Base-by-base conservation (phyloP, 768 basidiomycete genomes). In the Russula sp. region DNA sequence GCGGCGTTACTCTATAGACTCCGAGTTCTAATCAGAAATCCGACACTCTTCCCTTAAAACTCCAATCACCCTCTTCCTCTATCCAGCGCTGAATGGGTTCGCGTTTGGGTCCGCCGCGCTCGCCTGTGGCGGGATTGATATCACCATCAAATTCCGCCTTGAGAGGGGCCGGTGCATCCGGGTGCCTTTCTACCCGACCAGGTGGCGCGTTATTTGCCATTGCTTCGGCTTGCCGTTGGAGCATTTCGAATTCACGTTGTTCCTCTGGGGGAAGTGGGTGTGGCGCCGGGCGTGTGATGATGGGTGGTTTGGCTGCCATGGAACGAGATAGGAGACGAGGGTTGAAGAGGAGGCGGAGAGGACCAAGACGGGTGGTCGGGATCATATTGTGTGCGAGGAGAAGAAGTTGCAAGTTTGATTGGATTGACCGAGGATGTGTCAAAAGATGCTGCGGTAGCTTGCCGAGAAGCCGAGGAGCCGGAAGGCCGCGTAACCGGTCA, bases 171-270 rank as follows among this genome's bases (percentile, higher is more conserved):
- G 80, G 84, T 0, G 88, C 83, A 71, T 94, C 90, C 2, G 90
- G 89, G 70, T 93, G 90, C 50, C 84, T 71, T 2, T 83, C 80
- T 2, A 76, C 71, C 36, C 80, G 77, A 38, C 36, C 46, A 14
- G 22, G 7, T 13, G 38, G 69, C 63, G 40, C 62, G 59, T 13
- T 59, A 61, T 14, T 73, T 66, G 61, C n/a, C 10, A 61, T 80
- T 3, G 75, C 73, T 66, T 84, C 84, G 1, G 84, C 84, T n/a
- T 75, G 77, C 22, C 86, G 83, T 67, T 87, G 81, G 40, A 94
- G 86, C n/a, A 86, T 81, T 72, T 96, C 92, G 63, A 95, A 95
- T 74, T 94, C 91, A 59, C 84, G 84, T 72, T 96, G 94, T 62
- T 91, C 82, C 28, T 83, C 80, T 2, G 78, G 78, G 1, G 93